Percentiles rank a stretch among this genome's conserved stretches.
Conservation (phyloP, 169 alveolate genomes). For the Toxoplasma gondii region DNA sequence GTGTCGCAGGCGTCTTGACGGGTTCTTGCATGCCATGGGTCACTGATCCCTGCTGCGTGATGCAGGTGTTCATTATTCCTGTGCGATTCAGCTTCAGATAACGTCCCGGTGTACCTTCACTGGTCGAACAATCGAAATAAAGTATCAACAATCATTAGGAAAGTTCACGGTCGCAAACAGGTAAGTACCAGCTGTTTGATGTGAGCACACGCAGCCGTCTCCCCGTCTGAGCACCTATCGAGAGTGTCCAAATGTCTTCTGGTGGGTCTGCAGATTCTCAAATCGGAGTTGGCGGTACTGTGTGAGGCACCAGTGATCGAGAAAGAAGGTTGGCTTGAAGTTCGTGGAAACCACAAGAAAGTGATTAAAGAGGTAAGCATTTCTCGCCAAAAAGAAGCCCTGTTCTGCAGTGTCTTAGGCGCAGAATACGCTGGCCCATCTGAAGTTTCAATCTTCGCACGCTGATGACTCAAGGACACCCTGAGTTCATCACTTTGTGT, state of each 20-base stretch:
- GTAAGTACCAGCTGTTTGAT: background rate
- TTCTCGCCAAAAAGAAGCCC: background rate
- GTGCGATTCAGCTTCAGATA: constrained; percentile 8
- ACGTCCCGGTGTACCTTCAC: constrained; percentile 20
- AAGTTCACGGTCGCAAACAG: constrained; percentile 5
- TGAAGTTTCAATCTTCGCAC: background rate
- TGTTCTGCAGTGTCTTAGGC: background rate
- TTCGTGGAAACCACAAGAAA: constrained; percentile 10
- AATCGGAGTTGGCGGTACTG: constrained; percentile 21
- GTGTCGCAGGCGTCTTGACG: no score
- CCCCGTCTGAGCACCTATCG: background rate
- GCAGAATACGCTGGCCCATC: no score
- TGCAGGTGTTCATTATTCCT: no score
- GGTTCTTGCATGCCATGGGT: no score
- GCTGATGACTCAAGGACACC: background rate
- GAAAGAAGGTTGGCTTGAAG: constrained; percentile 26
- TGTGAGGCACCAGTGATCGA: constrained; percentile 30
- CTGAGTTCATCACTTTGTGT: background rate
- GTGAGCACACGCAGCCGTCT: background rate
- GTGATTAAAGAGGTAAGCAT: background rate
- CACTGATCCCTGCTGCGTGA: no score
- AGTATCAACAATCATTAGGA: constrained; percentile 9
- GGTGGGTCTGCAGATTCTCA: background rate
- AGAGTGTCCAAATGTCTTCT: background rate
- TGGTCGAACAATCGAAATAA: constrained; percentile 25